Conservation (phyloP, 2,329 filamentous ascomycete species). For the Pseudocercospora musae region DNA sequence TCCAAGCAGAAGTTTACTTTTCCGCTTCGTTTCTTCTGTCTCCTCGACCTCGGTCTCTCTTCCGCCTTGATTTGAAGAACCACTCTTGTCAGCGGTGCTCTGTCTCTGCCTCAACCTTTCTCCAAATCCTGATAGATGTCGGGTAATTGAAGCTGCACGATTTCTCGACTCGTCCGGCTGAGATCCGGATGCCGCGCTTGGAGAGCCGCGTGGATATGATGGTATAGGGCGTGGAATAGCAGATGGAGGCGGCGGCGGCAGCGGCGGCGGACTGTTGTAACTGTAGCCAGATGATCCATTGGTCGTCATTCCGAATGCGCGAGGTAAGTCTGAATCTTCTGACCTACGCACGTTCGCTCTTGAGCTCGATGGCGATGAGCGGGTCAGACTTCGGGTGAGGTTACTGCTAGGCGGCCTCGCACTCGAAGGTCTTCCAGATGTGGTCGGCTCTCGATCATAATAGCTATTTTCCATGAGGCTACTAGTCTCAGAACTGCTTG, state of each 20-base stretch:
- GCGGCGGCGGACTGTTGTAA: not conserved
- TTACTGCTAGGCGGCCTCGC: constrained; percentile 29
- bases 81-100: constrained; percentile 3
- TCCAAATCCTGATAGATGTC: constrained; percentile 33
- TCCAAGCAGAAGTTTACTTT: constrained; percentile 41
- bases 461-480: constrained; percentile 24
- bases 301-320: not conserved
- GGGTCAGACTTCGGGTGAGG: constrained; percentile 25
- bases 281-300: not conserved
- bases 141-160: constrained; percentile 28
- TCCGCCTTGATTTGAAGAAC: not conserved
- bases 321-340: not conserved
- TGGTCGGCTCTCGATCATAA: constrained; percentile 10
- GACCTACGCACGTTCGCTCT: constrained; percentile 12
- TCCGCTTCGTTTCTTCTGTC: constrained; percentile 37
- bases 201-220: not conserved
- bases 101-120: constrained; percentile 27
- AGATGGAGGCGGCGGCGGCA: not conserved
- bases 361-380: constrained; percentile 23
- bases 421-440: constrained; percentile 28
- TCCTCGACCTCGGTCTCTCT: constrained; percentile 7
- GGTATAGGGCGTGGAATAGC: not conserved
- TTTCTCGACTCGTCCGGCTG: constrained; percentile 11
- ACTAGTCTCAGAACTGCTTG: constrained; percentile 25
- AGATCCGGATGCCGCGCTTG: not conserved